Base-by-base conservation (phyloP, 345 rosid genomes). In the Bruguiera parviflora region DNA sequence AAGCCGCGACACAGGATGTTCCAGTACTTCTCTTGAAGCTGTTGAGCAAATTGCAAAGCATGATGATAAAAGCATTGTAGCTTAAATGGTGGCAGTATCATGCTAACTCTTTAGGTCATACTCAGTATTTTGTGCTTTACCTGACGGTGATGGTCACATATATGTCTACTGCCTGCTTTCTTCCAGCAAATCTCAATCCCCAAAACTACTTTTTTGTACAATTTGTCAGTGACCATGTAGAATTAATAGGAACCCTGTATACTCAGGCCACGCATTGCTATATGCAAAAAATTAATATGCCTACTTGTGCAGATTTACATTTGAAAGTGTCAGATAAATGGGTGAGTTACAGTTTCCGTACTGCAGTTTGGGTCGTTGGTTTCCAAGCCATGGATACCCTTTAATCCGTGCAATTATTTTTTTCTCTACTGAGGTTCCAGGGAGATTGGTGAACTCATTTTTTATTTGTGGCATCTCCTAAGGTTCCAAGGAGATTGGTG, bases 181-280 rank as follows among this genome's bases (percentile, higher is more conserved):
- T 28, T 27, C 74, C 75, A 13, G 24, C 79, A 73, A 11, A 62
- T 71, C 71, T 71, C 81, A 77, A 76, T 73, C 79, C 84, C 79
- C 33, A 71, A 1, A 72, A 20, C 56, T 35, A 35, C 31, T 46
- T 70, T 33, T 32, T 35, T 49, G 25, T n/a, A 5, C 25, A 28
- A 24, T 46, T 68, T 46, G 24, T 20, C 3, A 21, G 5, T 43
- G 49, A 43, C 0, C 2, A 3, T 43, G 16, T 43, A 43, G 16
- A 43, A 43, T 13, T 3, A 43, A 13, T 13, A 39, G 49, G 49
- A 43, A 43, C 18, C 49, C 49, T 18, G 3, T 43, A 13, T 39
- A 39, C 47, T 39, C 16, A 0, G 47, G 13, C 47, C 47, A 39
- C 16, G 15, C 15, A 39, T 39, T 39, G 15, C 47, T 39, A 39